A percentile compares a stretch with the other conserved stretches of the same genome.
Evolutionary conservation across 192 early-diverging fungal genomes (phyloP).

Genomic region (Bifiguratus adelaidae): DNA sequence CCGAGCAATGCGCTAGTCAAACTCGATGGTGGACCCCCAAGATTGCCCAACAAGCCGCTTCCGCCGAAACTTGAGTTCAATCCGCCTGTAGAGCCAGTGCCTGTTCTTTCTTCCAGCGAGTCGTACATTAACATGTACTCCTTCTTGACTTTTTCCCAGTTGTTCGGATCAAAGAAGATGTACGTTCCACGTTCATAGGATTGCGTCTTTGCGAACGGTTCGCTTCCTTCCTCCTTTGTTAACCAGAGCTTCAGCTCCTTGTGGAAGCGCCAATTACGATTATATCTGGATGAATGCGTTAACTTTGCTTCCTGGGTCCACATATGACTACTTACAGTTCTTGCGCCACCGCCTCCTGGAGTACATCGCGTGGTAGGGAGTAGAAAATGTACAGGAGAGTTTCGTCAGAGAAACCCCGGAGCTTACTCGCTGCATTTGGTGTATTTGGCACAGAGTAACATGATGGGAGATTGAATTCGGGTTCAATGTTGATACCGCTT

Average conservation of each 20-base stretch:
- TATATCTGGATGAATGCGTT: constrained; percentile 29
- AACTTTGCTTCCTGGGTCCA: neutral
- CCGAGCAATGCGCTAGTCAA: too few species aligned
- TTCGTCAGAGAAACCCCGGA: constrained; percentile 73
- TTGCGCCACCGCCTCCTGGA: constrained; percentile 89
- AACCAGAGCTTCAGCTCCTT: constrained; percentile 90
- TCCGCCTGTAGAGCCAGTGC: too few species aligned
- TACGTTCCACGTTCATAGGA: constrained; percentile 77
- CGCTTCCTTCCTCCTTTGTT: constrained; percentile 63
- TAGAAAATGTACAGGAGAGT: constrained; percentile 99
- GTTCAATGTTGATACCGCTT: constrained; percentile 56
- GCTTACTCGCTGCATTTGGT: constrained; percentile 60
- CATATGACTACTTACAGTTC: constrained; percentile 54
- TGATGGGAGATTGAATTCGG: constrained; percentile 72
- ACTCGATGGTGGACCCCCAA: too few species aligned
- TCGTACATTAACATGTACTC: constrained; percentile 85
- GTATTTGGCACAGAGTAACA: constrained; percentile 75
- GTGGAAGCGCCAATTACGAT: constrained; percentile 94
- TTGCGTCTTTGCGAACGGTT: constrained; percentile 41
- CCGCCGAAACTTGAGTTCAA: too few species aligned
- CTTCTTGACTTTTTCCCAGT: constrained; percentile 84
- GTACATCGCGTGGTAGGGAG: constrained; percentile 82
- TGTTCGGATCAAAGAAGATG: constrained; percentile 86
- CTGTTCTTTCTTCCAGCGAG: constrained; percentile 85
- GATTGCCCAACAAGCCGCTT: too few species aligned